Evolutionary conservation across 306 rosid species (phyloP).

Genomic region (Gynostemma pentaphyllum): DNA sequence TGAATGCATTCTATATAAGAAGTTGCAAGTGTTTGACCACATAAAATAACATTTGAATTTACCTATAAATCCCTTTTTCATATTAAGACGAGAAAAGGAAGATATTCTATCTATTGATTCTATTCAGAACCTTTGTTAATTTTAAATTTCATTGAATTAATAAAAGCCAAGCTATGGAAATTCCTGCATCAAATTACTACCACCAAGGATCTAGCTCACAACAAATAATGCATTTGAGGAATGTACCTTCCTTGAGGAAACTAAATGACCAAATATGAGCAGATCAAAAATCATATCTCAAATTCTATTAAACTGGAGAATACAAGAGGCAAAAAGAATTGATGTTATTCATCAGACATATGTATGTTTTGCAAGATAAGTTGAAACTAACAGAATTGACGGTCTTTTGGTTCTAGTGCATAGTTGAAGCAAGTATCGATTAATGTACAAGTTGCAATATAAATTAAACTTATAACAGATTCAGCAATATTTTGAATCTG

Average conservation of each 20-base stretch:
- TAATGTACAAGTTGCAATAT: neutral
- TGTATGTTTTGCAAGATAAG: neutral
- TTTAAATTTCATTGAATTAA: neutral
- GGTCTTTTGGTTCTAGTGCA: neutral
- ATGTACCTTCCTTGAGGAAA: neutral
- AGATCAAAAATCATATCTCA: neutral
- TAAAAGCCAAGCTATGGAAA: neutral
- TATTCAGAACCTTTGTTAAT: neutral
- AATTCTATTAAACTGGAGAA: neutral
- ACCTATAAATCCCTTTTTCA: neutral
- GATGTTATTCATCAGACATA: neutral
- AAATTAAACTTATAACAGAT: neutral
- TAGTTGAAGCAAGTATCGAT: neutral
- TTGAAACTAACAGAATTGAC: neutral
- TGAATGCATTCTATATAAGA: no score
- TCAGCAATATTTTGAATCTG: neutral
- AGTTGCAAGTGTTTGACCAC: slow-evolving; percentile 19
- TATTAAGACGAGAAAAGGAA: neutral
- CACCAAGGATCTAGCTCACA: neutral
- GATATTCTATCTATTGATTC: neutral
- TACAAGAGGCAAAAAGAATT: neutral
- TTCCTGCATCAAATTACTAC: no score
- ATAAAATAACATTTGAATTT: neutral
- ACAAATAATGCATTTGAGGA: neutral
- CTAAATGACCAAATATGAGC: neutral